Conservation (phyloP, 345 rosid genomes). For the Aquilaria yunnanensis region DNA sequence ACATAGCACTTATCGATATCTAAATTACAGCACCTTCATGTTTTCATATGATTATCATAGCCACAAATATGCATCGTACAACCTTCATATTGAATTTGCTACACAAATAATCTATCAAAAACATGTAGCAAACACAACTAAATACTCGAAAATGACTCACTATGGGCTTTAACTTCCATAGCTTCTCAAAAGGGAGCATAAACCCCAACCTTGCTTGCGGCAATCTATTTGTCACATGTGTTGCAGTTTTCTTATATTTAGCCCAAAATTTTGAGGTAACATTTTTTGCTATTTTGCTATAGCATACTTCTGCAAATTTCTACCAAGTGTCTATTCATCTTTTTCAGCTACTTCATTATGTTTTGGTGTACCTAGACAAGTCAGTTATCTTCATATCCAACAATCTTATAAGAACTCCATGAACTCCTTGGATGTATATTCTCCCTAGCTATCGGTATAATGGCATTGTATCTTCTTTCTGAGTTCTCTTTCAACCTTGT, state of each 20-base stretch:
- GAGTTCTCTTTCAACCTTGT: no score
- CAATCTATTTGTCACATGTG: background rate
- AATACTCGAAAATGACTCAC: constrained; percentile 8
- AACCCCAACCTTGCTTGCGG: background rate
- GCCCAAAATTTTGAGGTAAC: constrained; percentile 2
- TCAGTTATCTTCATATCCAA: background rate
- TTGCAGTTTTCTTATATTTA: background rate
- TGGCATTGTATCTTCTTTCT: background rate
- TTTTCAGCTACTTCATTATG: background rate
- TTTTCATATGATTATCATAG: background rate
- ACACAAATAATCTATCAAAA: background rate
- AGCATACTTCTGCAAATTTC: background rate
- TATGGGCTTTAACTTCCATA: constrained; percentile 1
- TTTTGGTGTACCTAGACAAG: background rate
- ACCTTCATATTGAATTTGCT: constrained; percentile 14
- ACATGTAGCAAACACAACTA: constrained; percentile 1
- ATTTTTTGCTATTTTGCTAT: background rate
- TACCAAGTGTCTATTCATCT: background rate
- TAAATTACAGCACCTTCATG: constrained; percentile 6
- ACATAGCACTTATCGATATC: background rate
- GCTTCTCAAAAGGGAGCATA: background rate
- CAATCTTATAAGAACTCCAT: background rate
- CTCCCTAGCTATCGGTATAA: background rate
- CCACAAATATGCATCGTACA: constrained; percentile 4
- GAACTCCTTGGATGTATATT: constrained; percentile 1